Evolutionary conservation across 192 early-diverging fungal genomes (phyloP).

Genomic region (Umbelopsis isabellina): DNA sequence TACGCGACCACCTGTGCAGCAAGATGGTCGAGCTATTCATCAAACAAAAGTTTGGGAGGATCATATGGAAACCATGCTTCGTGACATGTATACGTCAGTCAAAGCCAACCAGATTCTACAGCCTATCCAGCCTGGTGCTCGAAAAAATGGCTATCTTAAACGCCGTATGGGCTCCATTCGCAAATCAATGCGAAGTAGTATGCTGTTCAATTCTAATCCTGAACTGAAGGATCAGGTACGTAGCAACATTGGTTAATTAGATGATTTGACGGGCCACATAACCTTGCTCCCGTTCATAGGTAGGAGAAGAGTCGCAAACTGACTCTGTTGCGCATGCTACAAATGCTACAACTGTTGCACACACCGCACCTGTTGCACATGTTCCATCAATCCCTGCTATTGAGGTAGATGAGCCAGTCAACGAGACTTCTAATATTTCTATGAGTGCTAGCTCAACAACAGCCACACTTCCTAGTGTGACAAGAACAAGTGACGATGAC

Average conservation of each 20-base stretch:
- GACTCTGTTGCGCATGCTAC: background rate
- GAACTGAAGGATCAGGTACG: slow-evolving; percentile 16
- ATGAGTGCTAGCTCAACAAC: background rate
- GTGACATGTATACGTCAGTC: slow-evolving; percentile 42
- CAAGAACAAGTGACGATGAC: background rate
- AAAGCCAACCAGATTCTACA: slow-evolving; percentile 44
- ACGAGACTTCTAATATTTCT: background rate
- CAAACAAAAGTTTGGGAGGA: slow-evolving; percentile 28
- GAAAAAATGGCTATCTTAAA: slow-evolving; percentile 10
- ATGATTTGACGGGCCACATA: background rate
- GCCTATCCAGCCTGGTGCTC: slow-evolving; percentile 25
- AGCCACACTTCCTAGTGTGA: background rate
- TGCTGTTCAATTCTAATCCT: slow-evolving; percentile 1
- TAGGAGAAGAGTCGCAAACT: background rate
- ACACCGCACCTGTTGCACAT: too few species aligned
- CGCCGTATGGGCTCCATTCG: slow-evolving; percentile 17
- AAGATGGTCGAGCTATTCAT: background rate
- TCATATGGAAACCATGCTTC: slow-evolving; percentile 25
- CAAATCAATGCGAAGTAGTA: slow-evolving; percentile 3
- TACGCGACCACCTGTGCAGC: slow-evolving; percentile 28
- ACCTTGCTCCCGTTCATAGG: background rate
- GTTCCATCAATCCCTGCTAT: background rate
- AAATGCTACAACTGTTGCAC: too few species aligned
- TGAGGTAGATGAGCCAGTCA: background rate
- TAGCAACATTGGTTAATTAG: background rate